Evolutionary conservation across 495 filamentous ascomycete species (phyloP).

Genomic region (Trichoderma parareesei): DNA sequence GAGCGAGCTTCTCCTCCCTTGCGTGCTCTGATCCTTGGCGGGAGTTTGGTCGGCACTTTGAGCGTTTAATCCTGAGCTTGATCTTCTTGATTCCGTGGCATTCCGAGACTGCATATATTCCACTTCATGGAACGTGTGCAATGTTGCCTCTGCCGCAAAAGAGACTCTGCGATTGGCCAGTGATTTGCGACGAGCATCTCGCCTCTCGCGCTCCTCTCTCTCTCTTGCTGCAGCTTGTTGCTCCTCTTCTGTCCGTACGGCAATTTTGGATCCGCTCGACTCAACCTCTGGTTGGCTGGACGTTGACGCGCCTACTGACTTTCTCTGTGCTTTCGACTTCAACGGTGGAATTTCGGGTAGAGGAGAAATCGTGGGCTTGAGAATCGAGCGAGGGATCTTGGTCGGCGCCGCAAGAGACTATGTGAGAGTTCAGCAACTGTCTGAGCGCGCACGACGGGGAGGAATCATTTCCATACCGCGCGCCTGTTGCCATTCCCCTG

Average conservation of each 20-base stretch:
- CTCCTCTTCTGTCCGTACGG: slow-evolving; percentile 64
- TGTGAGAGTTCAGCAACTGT: slow-evolving; percentile 12
- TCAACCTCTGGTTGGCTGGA: slow-evolving; percentile 42
- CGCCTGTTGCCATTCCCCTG: slow-evolving; percentile 70
- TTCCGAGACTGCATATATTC: slow-evolving; percentile 83
- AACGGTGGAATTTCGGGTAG: slow-evolving; percentile 51
- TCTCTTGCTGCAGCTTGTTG: slow-evolving; percentile 69
- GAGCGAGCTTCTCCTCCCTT: slow-evolving; percentile 56
- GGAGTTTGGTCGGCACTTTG: slow-evolving; percentile 30
- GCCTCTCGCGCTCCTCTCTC: slow-evolving; percentile 62
- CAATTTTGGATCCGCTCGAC: slow-evolving; percentile 33
- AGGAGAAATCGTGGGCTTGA: slow-evolving; percentile 72
- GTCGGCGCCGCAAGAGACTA: slow-evolving; percentile 43
- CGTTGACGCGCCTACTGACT: background rate
- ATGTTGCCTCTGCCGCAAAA: slow-evolving; percentile 92
- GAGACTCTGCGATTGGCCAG: slow-evolving; percentile 90
- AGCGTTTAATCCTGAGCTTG: slow-evolving; percentile 44
- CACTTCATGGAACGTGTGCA: slow-evolving; percentile 96
- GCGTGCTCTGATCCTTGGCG: slow-evolving; percentile 59
- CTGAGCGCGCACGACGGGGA: slow-evolving; percentile 13
- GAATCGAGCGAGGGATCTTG: slow-evolving; percentile 58
- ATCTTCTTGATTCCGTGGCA: slow-evolving; percentile 68
- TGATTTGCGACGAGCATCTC: slow-evolving; percentile 85
- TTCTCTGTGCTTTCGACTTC: slow-evolving; percentile 14
- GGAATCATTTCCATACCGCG: slow-evolving; percentile 48